Conservation (phyloP, 1,284 basidiomycete species). For the Ustilago lituana region DNA sequence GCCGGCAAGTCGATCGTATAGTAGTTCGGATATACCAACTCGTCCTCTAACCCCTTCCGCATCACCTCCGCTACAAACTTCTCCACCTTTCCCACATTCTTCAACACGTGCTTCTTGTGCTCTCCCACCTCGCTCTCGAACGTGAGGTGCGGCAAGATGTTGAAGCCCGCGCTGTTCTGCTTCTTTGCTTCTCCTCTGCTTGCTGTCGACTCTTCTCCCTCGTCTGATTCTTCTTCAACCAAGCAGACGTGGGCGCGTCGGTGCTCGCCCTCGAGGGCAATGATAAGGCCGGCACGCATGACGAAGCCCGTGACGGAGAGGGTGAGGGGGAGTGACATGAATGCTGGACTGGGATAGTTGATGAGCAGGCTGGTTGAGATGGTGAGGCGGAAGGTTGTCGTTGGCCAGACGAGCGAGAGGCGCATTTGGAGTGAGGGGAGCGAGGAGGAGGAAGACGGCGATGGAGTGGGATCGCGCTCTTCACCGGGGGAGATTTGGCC, state of each 20-base stretch:
- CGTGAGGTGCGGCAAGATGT: conserved; percentile 86
- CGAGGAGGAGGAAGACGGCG: conserved; percentile 12
- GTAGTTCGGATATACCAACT: conserved; percentile 66
- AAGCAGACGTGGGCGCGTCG: conserved; percentile 86
- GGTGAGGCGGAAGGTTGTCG: conserved; percentile 69
- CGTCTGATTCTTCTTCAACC: conserved; percentile 48
- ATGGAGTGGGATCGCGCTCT: conserved; percentile 5
- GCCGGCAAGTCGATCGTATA: conserved; percentile 62
- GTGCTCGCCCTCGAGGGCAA: conserved; percentile 86
- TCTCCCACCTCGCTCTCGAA: conserved; percentile 98
- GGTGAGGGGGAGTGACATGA: conserved; percentile 95
- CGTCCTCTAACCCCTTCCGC: conserved; percentile 83
- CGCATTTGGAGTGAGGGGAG: conserved; percentile 58
- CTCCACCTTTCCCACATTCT: conserved; percentile 96
- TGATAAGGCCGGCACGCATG: conserved; percentile 84
- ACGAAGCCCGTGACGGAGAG: conserved; percentile 87
- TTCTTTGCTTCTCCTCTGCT: neutral
- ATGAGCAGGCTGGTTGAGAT: conserved; percentile 92
- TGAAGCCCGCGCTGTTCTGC: conserved; percentile 72
- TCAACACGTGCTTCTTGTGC: conserved; percentile 91
- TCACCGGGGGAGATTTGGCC: conserved; percentile 24
- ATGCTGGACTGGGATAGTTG: conserved; percentile 91
- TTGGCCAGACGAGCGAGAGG: conserved; percentile 58
- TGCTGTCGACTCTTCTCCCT: conserved; percentile 52
- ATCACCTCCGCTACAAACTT: conserved; percentile 94